phyloP scores from a whole-genome alignment of 495 filamentous ascomycete species.

The Penicillium antarcticum region DNA sequence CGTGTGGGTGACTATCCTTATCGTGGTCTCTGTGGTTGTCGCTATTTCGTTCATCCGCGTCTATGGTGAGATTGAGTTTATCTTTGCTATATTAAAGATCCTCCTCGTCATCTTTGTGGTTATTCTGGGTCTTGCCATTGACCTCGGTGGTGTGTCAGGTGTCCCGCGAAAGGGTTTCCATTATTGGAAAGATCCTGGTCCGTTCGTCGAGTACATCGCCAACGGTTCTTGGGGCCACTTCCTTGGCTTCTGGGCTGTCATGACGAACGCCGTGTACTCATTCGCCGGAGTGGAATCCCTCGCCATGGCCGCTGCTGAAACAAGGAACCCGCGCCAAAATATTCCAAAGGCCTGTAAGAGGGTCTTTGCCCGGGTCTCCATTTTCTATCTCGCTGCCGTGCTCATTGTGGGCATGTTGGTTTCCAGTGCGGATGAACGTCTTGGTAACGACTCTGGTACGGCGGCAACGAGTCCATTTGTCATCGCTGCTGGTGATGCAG shows the following conservation, averaged over 20 bases:
- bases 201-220: slow-evolving; percentile 46
- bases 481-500: slow-evolving; percentile 43
- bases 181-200: slow-evolving; percentile 52
- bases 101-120: slow-evolving; percentile 50
- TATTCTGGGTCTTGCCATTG: slow-evolving; percentile 47
- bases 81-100: slow-evolving; percentile 44
- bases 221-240: slow-evolving; percentile 41
- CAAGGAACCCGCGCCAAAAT: slow-evolving; percentile 37
- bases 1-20: slow-evolving; percentile 54
- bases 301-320: slow-evolving; percentile 51
- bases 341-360: slow-evolving; percentile 46
- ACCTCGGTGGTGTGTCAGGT: slow-evolving; percentile 36
- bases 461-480: slow-evolving; percentile 52
- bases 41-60: slow-evolving; percentile 52
- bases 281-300: slow-evolving; percentile 55
- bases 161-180: slow-evolving; percentile 36
- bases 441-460: slow-evolving; percentile 39
- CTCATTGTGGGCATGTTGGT: slow-evolving; percentile 48
- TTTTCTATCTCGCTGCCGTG: slow-evolving; percentile 44
- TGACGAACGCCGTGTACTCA: slow-evolving; percentile 57
- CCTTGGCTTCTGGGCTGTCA: slow-evolving; percentile 57
- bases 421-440: slow-evolving; percentile 43
- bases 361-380: slow-evolving; percentile 40
- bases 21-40: slow-evolving; percentile 50
- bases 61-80: slow-evolving; percentile 42